Evolutionary conservation across 805 yeast species (phyloP).

Genomic region (Metschnikowia arizonensis): DNA sequence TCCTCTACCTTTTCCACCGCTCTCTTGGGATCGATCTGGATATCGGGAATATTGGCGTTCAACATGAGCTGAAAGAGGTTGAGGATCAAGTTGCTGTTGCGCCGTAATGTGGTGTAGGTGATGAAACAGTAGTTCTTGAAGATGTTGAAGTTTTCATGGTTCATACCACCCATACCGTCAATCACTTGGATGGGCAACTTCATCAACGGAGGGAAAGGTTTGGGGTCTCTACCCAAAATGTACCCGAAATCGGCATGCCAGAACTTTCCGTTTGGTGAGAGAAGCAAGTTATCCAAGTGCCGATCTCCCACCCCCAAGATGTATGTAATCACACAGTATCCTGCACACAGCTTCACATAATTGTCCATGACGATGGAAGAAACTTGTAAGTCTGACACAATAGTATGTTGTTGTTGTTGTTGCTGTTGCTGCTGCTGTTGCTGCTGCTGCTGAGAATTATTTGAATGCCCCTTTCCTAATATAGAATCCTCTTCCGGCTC

Average conservation of each 20-base stretch:
- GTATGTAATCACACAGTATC: slow-evolving; percentile 94
- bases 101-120: slow-evolving; percentile 83
- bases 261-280: slow-evolving; percentile 76
- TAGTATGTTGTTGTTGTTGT: slow-evolving; percentile 29
- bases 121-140: slow-evolving; percentile 94
- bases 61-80: slow-evolving; percentile 92
- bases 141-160: slow-evolving; percentile 76
- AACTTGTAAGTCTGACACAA: slow-evolving; percentile 44
- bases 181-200: slow-evolving; percentile 93
- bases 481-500: slow-evolving; percentile 25
- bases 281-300: slow-evolving; percentile 83
- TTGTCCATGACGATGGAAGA: slow-evolving; percentile 79
- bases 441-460: too few species aligned
- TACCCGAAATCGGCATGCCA: slow-evolving; percentile 99
- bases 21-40: slow-evolving; percentile 76
- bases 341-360: slow-evolving; percentile 93
- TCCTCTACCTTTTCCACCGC: slow-evolving; percentile 90
- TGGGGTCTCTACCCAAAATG: slow-evolving; percentile 94
- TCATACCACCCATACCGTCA: slow-evolving; percentile 96
- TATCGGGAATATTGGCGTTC: slow-evolving; percentile 88
- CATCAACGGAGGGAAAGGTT: slow-evolving; percentile 98
- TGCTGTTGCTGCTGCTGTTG: slow-evolving; percentile 24
- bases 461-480: too few species aligned
- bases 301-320: slow-evolving; percentile 95
- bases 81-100: slow-evolving; percentile 83